phyloP scores from a whole-genome alignment of 495 filamentous ascomycete genomes.

The Rostrohypoxylon terebratum region DNA sequence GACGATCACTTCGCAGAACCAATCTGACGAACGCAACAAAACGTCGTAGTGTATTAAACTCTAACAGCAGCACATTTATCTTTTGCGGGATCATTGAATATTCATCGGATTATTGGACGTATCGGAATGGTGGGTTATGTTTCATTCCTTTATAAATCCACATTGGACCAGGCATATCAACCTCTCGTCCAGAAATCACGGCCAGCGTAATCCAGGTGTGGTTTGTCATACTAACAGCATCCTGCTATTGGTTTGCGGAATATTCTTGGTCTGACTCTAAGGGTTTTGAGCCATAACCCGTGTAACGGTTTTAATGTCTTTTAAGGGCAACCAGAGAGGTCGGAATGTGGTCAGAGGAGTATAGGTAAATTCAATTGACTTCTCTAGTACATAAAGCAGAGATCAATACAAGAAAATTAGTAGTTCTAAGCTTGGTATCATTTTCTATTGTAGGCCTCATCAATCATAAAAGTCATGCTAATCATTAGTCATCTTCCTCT shows the following conservation, averaged over 20 bases:
- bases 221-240: slow-evolving; percentile 27
- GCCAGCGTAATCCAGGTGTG: background rate
- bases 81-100: slow-evolving; percentile 44
- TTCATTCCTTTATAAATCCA: slow-evolving; percentile 6
- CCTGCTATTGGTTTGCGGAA: slow-evolving; percentile 29
- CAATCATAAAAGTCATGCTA: background rate
- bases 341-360: background rate
- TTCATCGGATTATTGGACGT: slow-evolving; percentile 41
- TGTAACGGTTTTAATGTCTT: slow-evolving; percentile 13
- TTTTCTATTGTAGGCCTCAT: background rate
- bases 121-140: slow-evolving; percentile 14
- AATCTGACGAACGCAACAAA: slow-evolving; percentile 22
- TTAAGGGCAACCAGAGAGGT: background rate
- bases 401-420: slow-evolving; percentile 17
- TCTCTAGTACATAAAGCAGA: slow-evolving; percentile 24
- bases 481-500: background rate
- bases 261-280: slow-evolving; percentile 23
- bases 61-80: background rate
- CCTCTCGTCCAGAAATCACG: background rate
- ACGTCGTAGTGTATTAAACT: background rate
- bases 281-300: slow-evolving; percentile 7
- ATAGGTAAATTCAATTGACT: slow-evolving; percentile 35
- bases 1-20: slow-evolving; percentile 32
- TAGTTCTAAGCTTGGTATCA: slow-evolving; percentile 5
- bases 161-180: slow-evolving; percentile 28